phyloP scores from a whole-genome alignment of 169 alveolate species.

The Plasmodium gaboni region DNA sequence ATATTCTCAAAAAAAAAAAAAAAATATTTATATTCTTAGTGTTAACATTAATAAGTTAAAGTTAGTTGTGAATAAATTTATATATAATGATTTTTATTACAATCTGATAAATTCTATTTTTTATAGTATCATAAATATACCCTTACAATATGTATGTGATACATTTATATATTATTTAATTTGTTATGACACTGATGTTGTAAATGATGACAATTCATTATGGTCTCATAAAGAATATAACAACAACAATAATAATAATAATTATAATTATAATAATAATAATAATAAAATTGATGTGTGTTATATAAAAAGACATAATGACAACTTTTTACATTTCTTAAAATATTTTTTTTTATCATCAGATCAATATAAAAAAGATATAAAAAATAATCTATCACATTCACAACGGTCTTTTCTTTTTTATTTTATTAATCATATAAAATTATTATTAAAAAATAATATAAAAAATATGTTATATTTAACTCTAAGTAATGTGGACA shows the following conservation, averaged over 20 bases:
- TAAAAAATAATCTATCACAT: not conserved
- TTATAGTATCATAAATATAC: slow-evolving; percentile 10
- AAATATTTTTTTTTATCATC: not conserved
- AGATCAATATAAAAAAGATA: not conserved
- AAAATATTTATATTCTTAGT: no score
- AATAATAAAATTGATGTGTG: not conserved
- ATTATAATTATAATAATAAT: not conserved
- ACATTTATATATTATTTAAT: not conserved
- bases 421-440: not conserved
- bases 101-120: slow-evolving; percentile 22
- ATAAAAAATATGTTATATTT: slow-evolving; percentile 17
- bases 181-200: not conserved
- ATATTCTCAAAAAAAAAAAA: no score
- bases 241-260: no score
- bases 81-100: slow-evolving; percentile 30
- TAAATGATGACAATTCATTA: not conserved
- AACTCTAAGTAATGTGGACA: slow-evolving; percentile 26
- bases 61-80: not conserved
- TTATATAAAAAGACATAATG: not conserved
- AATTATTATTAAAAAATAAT: slow-evolving; percentile 12
- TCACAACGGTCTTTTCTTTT: slow-evolving; percentile 1
- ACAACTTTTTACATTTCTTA: no score
- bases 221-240: no score
- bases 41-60: slow-evolving; percentile 1
- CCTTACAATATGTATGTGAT: not conserved